phyloP scores from a whole-genome alignment of 1,284 basidiomycete genomes.

The Ceratobasidium sp. region DNA sequence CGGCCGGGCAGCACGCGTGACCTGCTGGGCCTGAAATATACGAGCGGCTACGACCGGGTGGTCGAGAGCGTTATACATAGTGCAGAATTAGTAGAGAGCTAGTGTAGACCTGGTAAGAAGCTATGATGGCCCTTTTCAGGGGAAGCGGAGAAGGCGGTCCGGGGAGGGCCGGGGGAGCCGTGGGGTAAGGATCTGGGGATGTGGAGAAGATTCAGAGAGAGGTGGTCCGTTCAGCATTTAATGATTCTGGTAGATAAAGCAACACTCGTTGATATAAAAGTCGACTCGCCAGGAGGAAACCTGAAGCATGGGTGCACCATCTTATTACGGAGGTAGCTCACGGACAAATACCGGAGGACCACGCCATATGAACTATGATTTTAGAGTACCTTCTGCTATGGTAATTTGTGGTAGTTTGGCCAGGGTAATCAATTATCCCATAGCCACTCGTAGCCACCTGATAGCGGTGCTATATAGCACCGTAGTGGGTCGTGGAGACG shows the following conservation, averaged over 20 bases:
- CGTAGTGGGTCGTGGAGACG: background rate
- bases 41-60: constrained; percentile 9
- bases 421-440: background rate
- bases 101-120: constrained; percentile 11
- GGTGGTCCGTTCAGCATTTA: background rate
- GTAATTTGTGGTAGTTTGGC: background rate
- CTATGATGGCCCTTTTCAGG: background rate
- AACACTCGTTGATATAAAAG: no score
- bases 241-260: background rate
- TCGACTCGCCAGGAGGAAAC: no score
- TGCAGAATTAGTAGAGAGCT: background rate
- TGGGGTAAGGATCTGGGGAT: constrained; percentile 19
- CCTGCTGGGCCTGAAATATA: constrained; percentile 3
- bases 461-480: background rate
- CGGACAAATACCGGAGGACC: constrained; percentile 10
- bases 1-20: constrained; percentile 3
- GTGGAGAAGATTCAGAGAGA: background rate
- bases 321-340: background rate
- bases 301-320: background rate
- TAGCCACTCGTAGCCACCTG: constrained; percentile 20
- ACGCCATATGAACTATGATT: no score
- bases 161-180: constrained; percentile 36
- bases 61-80: background rate
- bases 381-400: no score
- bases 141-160: constrained; percentile 24